These are phyloP conservation scores for Stephania yunnanensis DNA, from an alignment of 164 flowering plant genomes.

Conservation along the genomic window DNA sequence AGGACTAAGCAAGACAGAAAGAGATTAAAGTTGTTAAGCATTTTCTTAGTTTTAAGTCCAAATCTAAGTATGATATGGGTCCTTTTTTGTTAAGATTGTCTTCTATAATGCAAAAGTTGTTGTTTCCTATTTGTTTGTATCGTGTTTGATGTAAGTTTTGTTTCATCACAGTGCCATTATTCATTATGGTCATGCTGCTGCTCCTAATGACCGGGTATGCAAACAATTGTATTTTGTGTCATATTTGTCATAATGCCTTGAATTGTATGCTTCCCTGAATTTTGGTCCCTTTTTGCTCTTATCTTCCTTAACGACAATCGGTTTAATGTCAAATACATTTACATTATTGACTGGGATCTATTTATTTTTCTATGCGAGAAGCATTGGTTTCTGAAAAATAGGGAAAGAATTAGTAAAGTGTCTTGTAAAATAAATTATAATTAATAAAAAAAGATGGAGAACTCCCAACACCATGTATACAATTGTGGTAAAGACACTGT, in stretches of 20 bases:
- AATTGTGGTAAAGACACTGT: too few relatives aligned
- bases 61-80: not conserved
- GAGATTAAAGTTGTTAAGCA: not conserved
- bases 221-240: not conserved
- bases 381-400: too few relatives aligned
- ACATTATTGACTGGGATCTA: too few relatives aligned
- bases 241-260: not conserved
- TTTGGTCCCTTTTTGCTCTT: not conserved
- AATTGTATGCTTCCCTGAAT: not conserved
- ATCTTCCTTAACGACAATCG: not conserved
- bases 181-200: slow-evolving; percentile 14
- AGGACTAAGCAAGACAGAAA: not conserved
- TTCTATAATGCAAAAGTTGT: not conserved
- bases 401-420: too few relatives aligned
- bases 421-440: too few relatives aligned
- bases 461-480: too few relatives aligned
- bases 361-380: too few relatives aligned
- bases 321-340: not conserved
- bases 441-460: too few relatives aligned
- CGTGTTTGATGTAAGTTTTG: not conserved
- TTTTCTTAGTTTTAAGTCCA: not conserved
- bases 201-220: slow-evolving; percentile 12
- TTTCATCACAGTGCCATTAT: slow-evolving; percentile 10
- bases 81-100: not conserved
- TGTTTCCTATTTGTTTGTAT: not conserved